phyloP scores from a whole-genome alignment of 441 rosid genomes.

The Adansonia grandidieri region DNA sequence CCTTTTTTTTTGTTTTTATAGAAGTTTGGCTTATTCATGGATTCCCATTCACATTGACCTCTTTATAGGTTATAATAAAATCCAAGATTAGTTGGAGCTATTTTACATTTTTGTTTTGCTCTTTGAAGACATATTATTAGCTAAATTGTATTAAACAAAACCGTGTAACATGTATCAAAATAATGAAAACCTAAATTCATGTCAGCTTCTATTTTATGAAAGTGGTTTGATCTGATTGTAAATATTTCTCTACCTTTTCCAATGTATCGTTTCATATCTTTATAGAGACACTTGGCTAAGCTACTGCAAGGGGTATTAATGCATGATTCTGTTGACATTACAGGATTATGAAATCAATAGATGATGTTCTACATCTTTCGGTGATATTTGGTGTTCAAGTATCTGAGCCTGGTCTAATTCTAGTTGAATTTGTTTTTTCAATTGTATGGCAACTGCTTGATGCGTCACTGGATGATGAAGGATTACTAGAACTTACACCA shows the following conservation, averaged over 20 bases:
- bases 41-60: conserved; percentile 4
- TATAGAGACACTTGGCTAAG: not conserved
- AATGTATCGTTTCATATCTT: conserved; percentile 12
- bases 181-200: conserved; percentile 8
- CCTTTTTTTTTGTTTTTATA: not conserved
- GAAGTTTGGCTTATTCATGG: not conserved
- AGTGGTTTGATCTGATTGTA: conserved; percentile 16
- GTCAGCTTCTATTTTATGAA: not conserved
- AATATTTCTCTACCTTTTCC: conserved; percentile 3
- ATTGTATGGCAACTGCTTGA: conserved; percentile 85
- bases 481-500: conserved; percentile 68
- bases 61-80: not conserved
- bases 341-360: conserved; percentile 86
- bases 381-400: conserved; percentile 62
- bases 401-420: conserved; percentile 70
- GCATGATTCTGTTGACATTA: conserved; percentile 29
- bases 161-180: not conserved
- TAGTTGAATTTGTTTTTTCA: conserved; percentile 78
- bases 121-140: conserved; percentile 9
- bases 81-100: conserved; percentile 2
- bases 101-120: not conserved
- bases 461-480: conserved; percentile 93
- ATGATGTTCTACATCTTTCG: conserved; percentile 82
- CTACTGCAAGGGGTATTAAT: conserved; percentile 20
- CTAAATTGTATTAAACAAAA: not conserved